Percentiles rank a stretch among this genome's conserved stretches.
Conservation (phyloP, 2,329 filamentous ascomycete genomes). For the Alternaria sp. region DNA sequence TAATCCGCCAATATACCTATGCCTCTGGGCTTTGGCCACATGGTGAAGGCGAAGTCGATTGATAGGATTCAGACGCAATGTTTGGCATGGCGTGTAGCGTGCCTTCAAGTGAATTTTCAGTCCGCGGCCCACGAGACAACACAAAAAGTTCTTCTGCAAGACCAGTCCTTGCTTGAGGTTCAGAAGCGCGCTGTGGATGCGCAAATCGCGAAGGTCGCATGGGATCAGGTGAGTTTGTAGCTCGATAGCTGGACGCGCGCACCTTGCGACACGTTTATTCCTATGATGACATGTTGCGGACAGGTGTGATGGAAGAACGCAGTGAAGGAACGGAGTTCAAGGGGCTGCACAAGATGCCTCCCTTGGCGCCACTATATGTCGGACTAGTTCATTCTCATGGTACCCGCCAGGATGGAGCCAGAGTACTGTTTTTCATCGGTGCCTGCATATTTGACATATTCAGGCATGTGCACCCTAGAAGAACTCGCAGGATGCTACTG, state of each 20-base stretch:
- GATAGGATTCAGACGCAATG: too few relatives aligned
- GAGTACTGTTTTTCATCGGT: neutral
- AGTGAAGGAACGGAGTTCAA: neutral
- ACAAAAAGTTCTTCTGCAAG: too few relatives aligned
- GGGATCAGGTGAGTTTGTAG: neutral
- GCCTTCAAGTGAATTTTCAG: too few relatives aligned
- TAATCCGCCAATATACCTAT: too few relatives aligned
- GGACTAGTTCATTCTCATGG: neutral
- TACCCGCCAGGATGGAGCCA: neutral
- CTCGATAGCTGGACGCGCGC: neutral
- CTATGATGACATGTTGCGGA: neutral
- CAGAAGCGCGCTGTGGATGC: too few relatives aligned
- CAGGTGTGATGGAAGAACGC: too few relatives aligned
- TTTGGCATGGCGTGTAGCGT: too few relatives aligned
- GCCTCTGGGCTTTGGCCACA: too few relatives aligned
- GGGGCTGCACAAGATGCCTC: neutral
- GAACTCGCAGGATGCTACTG: neutral
- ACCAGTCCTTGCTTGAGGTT: too few relatives aligned
- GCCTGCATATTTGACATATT: neutral
- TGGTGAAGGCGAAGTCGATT: too few relatives aligned
- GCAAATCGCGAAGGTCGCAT: too few relatives aligned
- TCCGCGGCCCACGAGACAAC: neutral
- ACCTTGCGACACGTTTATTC: neutral
- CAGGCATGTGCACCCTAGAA: neutral
- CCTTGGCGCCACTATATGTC: neutral